Conservation (phyloP, 805 yeast genomes). For the Pichia kluyveri region DNA sequence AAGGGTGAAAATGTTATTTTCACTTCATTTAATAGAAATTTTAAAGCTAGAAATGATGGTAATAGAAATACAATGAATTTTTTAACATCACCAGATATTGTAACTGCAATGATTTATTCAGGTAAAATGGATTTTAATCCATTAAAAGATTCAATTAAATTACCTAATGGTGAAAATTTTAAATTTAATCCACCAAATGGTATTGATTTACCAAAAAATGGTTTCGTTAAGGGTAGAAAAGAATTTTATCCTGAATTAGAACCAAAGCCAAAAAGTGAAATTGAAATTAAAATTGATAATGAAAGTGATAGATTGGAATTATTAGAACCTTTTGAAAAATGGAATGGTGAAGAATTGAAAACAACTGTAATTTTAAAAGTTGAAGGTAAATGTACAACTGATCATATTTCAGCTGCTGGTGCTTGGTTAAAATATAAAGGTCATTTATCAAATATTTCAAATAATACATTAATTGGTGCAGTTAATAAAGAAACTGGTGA, state of each 20-base stretch:
- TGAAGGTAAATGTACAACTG: conserved; percentile 97
- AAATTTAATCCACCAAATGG: conserved; percentile 82
- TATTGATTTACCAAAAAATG: conserved; percentile 80
- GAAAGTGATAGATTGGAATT: conserved; percentile 87
- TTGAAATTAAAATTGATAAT: conserved; percentile 53
- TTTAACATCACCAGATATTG: conserved; percentile 94
- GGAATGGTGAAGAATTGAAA: conserved; percentile 78
- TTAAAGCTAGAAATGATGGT: conserved; percentile 96
- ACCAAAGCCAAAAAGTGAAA: conserved; percentile 47
- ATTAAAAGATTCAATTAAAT: conserved; percentile 79
- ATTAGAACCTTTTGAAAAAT: conserved; percentile 77
- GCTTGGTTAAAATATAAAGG: conserved; percentile 98
- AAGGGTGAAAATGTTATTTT: conserved; percentile 95
- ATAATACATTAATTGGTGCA: conserved; percentile 95
- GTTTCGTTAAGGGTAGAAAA: conserved; percentile 80
- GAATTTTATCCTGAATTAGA: conserved; percentile 49
- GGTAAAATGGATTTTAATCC: conserved; percentile 98
- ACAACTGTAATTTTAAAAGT: conserved; percentile 79
- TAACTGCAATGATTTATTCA: conserved; percentile 89
- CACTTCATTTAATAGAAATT: conserved; percentile 96
- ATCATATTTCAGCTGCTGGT: conserved; percentile 98
- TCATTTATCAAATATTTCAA: conserved; percentile 88
- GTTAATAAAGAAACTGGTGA: conserved; percentile 95
- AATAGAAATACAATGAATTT: conserved; percentile 96
- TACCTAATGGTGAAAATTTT: conserved; percentile 85